phyloP scores from a whole-genome alignment of 2,329 filamentous ascomycete species.

The Exophiala phaeomuriformis region DNA sequence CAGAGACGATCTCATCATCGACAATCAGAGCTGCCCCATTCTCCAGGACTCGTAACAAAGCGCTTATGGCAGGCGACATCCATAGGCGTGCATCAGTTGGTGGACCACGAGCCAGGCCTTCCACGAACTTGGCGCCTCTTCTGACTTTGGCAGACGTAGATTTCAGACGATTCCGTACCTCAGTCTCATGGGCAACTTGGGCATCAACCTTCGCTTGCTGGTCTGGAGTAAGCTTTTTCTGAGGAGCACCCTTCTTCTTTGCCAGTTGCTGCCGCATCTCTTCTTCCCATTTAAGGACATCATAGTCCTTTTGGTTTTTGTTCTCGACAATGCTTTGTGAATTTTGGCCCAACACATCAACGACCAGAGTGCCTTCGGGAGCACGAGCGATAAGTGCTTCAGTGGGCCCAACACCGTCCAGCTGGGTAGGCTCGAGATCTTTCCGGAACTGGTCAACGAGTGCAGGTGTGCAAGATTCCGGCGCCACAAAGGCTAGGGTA shows the following conservation, averaged over 20 bases:
- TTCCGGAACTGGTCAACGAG: slow-evolving; percentile 65
- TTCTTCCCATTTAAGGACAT: slow-evolving; percentile 94
- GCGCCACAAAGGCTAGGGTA: slow-evolving; percentile 88
- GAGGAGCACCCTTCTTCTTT: slow-evolving; percentile 76
- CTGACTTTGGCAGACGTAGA: slow-evolving; percentile 62
- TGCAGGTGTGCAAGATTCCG: slow-evolving; percentile 67
- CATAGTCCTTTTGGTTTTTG: slow-evolving; percentile 91
- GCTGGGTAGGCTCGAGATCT: slow-evolving; percentile 64
- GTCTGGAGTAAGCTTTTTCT: slow-evolving; percentile 83
- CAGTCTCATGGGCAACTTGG: slow-evolving; percentile 78
- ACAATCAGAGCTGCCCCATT: slow-evolving; percentile 75
- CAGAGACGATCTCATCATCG: slow-evolving; percentile 67
- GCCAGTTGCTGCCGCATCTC: slow-evolving; percentile 80
- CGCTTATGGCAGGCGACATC: slow-evolving; percentile 73
- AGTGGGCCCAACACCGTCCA: slow-evolving; percentile 68
- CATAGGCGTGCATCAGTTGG: slow-evolving; percentile 83
- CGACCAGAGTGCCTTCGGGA: slow-evolving; percentile 76
- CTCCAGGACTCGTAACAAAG: slow-evolving; percentile 66
- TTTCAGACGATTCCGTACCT: slow-evolving; percentile 66
- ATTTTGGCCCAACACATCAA: slow-evolving; percentile 87
- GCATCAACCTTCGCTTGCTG: slow-evolving; percentile 85
- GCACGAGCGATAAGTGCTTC: slow-evolving; percentile 92
- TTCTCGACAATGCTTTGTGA: slow-evolving; percentile 60
- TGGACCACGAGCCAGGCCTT: slow-evolving; percentile 72
- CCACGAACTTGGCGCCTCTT: slow-evolving; percentile 79